Evolutionary conservation across 805 yeast genomes (phyloP).

Genomic region (Sugiyamaella chiloensis): DNA sequence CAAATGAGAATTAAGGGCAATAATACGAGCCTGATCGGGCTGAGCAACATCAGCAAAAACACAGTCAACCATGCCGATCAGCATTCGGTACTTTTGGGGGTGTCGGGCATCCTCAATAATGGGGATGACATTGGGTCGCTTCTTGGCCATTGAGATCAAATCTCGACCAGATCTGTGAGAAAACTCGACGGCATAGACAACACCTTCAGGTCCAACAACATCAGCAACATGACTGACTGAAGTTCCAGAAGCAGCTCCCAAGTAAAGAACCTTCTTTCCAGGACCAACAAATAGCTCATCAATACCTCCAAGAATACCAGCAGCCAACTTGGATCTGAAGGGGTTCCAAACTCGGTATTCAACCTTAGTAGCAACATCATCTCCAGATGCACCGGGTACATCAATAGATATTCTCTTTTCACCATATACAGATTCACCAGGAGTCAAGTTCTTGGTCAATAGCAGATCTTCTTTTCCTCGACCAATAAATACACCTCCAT

Average conservation of each 20-base stretch:
- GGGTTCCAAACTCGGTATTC: constrained; percentile 99
- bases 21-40: constrained; percentile 99
- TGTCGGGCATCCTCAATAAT: constrained; percentile 99
- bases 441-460: constrained; percentile 86
- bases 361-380: constrained; percentile 66
- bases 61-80: constrained; percentile 96
- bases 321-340: constrained; percentile 98
- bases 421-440: constrained; percentile 98
- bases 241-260: constrained; percentile 99
- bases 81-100: constrained; percentile 99
- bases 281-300: constrained; percentile 97
- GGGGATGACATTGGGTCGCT: constrained; percentile 99
- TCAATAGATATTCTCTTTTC: constrained; percentile 94
- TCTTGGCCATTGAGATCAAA: constrained; percentile 98
- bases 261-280: constrained; percentile 93
- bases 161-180: constrained; percentile 99
- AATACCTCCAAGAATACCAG: constrained; percentile 99
- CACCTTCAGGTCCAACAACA: constrained; percentile 98
- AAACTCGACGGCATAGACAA: constrained; percentile 98
- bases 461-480: constrained; percentile 99
- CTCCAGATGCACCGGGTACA: constrained; percentile 61
- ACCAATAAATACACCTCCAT: constrained; percentile 96
- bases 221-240: constrained; percentile 98
- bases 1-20: constrained; percentile 96
- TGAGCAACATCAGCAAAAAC: constrained; percentile 99